These are phyloP conservation scores for Acanthamoeba culbertsoni DNA, from an alignment of 208 protist species.

Conservation along the genomic window DNA sequence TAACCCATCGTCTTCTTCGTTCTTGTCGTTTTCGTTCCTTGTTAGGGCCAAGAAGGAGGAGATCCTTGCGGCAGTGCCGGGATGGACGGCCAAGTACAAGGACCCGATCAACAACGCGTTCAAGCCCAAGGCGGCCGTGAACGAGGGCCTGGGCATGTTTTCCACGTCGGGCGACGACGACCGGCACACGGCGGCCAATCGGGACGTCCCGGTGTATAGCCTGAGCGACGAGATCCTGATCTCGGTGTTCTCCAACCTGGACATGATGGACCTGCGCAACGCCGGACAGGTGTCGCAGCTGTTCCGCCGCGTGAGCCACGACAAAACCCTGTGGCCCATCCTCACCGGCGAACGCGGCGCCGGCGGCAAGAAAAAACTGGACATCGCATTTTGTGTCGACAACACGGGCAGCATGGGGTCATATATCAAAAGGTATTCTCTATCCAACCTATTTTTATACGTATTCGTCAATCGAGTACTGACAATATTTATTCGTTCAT, in stretches of 20 bases:
- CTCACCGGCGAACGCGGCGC: constrained; percentile 33
- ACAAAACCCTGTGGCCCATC: constrained; percentile 31
- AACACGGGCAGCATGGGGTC: constrained; percentile 27
- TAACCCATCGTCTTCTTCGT: neutral
- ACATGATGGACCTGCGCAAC: constrained; percentile 26
- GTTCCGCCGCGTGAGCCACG: constrained; percentile 5
- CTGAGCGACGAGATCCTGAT: constrained; percentile 33
- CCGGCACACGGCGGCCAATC: neutral
- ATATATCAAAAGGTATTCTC: neutral
- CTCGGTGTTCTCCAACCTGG: constrained; percentile 22
- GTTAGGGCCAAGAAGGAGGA: constrained; percentile 4
- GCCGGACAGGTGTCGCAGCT: neutral
- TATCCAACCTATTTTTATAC: neutral
- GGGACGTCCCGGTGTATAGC: neutral
- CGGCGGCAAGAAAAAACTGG: constrained; percentile 40
- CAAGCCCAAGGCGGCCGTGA: constrained; percentile 1
- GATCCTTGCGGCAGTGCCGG: neutral
- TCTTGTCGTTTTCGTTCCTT: neutral
- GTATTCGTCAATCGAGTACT: neutral
- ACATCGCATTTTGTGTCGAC: constrained; percentile 29
- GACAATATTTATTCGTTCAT: neutral
- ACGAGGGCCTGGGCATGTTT: neutral
- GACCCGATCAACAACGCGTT: constrained; percentile 33
- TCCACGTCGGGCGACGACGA: neutral
- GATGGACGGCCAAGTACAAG: constrained; percentile 5